phyloP scores from a whole-genome alignment of 2,329 filamentous ascomycete species.

The Proliferodiscus dingleyae region DNA sequence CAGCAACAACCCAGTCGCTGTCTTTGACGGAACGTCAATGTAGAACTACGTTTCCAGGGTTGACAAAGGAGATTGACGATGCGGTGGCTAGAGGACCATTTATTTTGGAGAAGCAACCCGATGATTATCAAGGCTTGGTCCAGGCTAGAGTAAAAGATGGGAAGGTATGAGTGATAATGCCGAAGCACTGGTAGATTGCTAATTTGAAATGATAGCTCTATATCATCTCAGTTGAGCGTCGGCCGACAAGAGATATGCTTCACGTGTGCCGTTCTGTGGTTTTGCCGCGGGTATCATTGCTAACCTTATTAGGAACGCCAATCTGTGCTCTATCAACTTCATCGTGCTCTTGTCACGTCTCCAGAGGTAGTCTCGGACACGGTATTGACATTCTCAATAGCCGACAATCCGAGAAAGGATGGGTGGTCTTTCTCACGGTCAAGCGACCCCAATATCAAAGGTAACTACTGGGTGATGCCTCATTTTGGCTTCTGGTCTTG shows the following conservation, averaged over 20 bases:
- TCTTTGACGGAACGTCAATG: constrained; percentile 41
- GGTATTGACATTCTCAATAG: constrained; percentile 47
- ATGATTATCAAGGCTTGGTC: constrained; percentile 36
- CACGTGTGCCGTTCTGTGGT: constrained; percentile 23
- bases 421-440: constrained; percentile 45
- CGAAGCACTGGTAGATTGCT: background rate
- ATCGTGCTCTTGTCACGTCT: constrained; percentile 47
- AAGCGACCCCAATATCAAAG: constrained; percentile 33
- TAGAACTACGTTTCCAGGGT: constrained; percentile 39
- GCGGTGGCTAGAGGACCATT: constrained; percentile 42
- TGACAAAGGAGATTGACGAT: constrained; percentile 43
- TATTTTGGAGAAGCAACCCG: constrained; percentile 32
- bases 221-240: constrained; percentile 40
- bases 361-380: constrained; percentile 45
- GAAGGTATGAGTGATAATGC: constrained; percentile 28
- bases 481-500: constrained; percentile 54
- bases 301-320: constrained; percentile 37
- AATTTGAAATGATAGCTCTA: constrained; percentile 33
- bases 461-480: constrained; percentile 46
- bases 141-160: constrained; percentile 40
- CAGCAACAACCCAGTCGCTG: constrained; percentile 4
- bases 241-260: constrained; percentile 41
- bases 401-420: constrained; percentile 42
- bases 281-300: constrained; percentile 10
- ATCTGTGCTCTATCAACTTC: constrained; percentile 49